Evolutionary conservation across 768 basidiomycete species (phyloP).

Genomic region (Crucibulum laeve): DNA sequence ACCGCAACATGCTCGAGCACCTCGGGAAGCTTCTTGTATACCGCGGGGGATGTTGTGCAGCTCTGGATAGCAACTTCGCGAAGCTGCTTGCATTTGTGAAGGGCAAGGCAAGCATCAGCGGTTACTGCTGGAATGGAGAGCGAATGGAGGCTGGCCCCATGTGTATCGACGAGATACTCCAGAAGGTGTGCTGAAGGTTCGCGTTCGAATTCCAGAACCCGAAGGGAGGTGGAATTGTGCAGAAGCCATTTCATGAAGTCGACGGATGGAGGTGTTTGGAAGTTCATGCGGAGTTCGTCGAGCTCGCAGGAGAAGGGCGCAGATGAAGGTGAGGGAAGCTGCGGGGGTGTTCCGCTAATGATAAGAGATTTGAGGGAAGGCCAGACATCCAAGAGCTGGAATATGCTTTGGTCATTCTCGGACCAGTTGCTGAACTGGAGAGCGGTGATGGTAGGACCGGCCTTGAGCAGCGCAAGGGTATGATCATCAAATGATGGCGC

Average conservation of each 20-base stretch:
- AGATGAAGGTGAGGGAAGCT: constrained; percentile 36
- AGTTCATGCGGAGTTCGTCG: constrained; percentile 56
- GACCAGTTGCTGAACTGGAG: constrained; percentile 74
- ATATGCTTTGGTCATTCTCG: constrained; percentile 49
- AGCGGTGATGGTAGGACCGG: constrained; percentile 48
- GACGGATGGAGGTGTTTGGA: constrained; percentile 55
- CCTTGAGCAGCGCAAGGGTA: constrained; percentile 46
- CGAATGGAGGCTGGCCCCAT: constrained; percentile 45
- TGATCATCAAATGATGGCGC: constrained; percentile 52
- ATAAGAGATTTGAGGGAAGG: constrained; percentile 51
- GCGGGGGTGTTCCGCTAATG: constrained; percentile 55
- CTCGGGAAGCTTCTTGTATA: constrained; percentile 46
- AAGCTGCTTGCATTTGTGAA: constrained; percentile 46
- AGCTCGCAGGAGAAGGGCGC: constrained; percentile 45
- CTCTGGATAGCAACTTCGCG: constrained; percentile 13
- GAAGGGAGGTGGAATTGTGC: constrained; percentile 49
- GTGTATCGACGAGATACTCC: constrained; percentile 46
- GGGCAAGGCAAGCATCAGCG: constrained; percentile 39
- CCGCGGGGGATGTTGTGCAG: constrained; percentile 20
- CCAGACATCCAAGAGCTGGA: constrained; percentile 64
- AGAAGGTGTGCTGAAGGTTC: constrained; percentile 54
- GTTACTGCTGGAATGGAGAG: constrained; percentile 51
- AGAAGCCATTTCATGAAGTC: constrained; percentile 72
- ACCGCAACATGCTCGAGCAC: constrained; percentile 54
- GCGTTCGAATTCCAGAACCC: constrained; percentile 52